Evolutionary conservation across 768 basidiomycete genomes (phyloP), one percentile per base, ranked within the genome.

Genomic region (Glaciozyma martinii): DNA sequence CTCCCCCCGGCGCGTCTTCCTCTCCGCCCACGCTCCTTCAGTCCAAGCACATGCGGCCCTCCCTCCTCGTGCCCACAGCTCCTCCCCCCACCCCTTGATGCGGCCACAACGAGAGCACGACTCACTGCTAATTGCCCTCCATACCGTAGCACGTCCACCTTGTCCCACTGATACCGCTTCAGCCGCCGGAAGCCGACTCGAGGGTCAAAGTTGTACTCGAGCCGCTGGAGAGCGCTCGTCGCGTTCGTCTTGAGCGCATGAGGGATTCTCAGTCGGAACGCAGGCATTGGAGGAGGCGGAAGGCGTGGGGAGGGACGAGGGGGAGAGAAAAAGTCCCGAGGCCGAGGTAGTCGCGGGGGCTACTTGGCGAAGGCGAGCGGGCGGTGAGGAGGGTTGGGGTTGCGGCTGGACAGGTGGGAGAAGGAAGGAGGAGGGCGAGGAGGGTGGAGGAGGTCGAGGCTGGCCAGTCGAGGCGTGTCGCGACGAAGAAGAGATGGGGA

Each of bases 191-290:
- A 3, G 30, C 56, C 59, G 15, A 74, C 43, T 16, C 53, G 43
- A 27, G 69, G 68, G 44, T 72, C 71, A 43, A 72, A 66, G 30
- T 62, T 67, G 55, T 72, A 30, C 56, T 74, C 73, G 33, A 74
- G 61, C 18, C 73, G 50, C 10, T 47, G 57, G 42, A 74, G 40
- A n/a, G 70, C 63, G 32, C 49, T 42, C 32, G 70, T 54, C n/a
- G 71, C 58, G 55, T 19, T 40, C 12, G 55, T 13, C n/a, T 33
- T 19, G 23, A 56, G 55, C 21, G 19, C 16, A 3, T 33, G 55
- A 15, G 55, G 55, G 4, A 56, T 56, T 37, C 55, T 33, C 12
- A 56, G 55, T 9, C 53, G 53, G 13, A 54, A 19, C 6, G 19
- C 18, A 19, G 53, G 25, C 30, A 33, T 54, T 32, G 53, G 49